Percentiles rank a stretch among this genome's conserved stretches.
Evolutionary conservation across 2,329 filamentous ascomycete species (phyloP).

Genomic region (Diaporthe vexans): DNA sequence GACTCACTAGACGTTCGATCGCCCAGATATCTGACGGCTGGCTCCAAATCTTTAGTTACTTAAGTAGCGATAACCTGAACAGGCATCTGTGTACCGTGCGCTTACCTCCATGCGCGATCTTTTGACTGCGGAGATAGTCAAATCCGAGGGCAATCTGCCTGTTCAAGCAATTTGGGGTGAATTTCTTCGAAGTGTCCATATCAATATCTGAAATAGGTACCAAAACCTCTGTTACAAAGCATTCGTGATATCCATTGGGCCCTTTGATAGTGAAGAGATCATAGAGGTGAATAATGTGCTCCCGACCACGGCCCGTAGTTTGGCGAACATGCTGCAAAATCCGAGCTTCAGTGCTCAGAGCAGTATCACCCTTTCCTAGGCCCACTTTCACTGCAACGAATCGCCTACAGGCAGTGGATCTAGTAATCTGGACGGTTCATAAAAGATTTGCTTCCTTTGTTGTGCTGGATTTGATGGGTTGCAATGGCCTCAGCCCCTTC

Average conservation of each 20-base stretch:
- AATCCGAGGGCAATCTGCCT: constrained; percentile 6
- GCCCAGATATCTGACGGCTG: constrained; percentile 6
- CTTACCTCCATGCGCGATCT: neutral
- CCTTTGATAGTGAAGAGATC: too few species aligned
- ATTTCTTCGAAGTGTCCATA: neutral
- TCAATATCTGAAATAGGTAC: neutral
- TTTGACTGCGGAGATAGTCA: constrained; percentile 14
- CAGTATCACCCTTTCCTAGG: too few species aligned
- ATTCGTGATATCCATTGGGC: constrained; percentile 2
- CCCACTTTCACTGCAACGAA: too few species aligned
- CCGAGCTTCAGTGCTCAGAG: too few species aligned
- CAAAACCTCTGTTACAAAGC: constrained; percentile 4
- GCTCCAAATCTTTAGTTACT: neutral
- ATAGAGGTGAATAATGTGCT: too few species aligned
- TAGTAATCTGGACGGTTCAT: too few species aligned
- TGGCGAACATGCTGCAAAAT: too few species aligned
- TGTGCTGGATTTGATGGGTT: too few species aligned
- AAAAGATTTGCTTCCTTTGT: too few species aligned
- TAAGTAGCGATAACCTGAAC: neutral
- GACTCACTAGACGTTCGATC: neutral
- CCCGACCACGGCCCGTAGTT: too few species aligned
- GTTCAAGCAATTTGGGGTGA: neutral
- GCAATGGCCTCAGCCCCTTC: too few species aligned
- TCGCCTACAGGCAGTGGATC: too few species aligned
- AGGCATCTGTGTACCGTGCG: neutral